A percentile compares a stretch with the other conserved stretches of the same genome.
These are phyloP conservation scores for Lasiodiplodia hormozganensis DNA, from an alignment of 2,329 filamentous ascomycete species.

Conservation along the genomic window DNA sequence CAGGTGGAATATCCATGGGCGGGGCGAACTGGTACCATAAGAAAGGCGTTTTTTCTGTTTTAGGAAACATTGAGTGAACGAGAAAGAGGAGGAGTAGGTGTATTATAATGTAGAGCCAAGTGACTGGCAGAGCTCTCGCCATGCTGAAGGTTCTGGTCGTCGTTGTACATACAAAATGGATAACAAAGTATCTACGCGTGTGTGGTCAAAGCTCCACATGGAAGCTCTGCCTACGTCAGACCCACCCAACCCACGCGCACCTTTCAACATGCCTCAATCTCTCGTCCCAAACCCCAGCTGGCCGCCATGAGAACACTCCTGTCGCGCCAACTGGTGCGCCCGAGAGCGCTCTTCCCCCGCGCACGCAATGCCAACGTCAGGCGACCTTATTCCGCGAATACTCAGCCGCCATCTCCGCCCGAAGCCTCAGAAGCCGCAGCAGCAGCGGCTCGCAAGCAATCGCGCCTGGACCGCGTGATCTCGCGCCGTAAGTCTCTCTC, in stretches of 20 bases:
- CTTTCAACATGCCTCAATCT: background rate
- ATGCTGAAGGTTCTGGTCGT: background rate
- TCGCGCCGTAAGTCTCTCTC: conserved; percentile 16
- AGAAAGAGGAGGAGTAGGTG: conserved; percentile 3
- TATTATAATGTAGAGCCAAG: background rate
- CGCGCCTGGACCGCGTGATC: conserved; percentile 24
- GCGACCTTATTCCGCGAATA: background rate
- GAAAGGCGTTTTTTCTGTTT: conserved; percentile 5
- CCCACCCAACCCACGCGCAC: background rate
- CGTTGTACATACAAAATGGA: background rate
- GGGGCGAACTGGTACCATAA: background rate
- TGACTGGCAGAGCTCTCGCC: background rate
- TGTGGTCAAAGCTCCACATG: conserved; percentile 3
- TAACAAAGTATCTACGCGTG: background rate
- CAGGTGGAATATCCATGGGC: background rate
- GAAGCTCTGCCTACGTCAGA: conserved; percentile 4
- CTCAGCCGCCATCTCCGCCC: background rate
- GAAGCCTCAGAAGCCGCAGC: conserved; percentile 2
- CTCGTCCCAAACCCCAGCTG: background rate
- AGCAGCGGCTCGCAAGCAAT: conserved; percentile 23
- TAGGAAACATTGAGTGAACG: background rate
- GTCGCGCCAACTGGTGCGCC: background rate
- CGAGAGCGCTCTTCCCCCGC: background rate
- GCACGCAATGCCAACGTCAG: conserved; percentile 1
- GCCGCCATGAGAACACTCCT: background rate